These are phyloP conservation scores for Sarocladium kiliense DNA, from an alignment of 2,329 filamentous ascomycete species.

Conservation along the genomic window DNA sequence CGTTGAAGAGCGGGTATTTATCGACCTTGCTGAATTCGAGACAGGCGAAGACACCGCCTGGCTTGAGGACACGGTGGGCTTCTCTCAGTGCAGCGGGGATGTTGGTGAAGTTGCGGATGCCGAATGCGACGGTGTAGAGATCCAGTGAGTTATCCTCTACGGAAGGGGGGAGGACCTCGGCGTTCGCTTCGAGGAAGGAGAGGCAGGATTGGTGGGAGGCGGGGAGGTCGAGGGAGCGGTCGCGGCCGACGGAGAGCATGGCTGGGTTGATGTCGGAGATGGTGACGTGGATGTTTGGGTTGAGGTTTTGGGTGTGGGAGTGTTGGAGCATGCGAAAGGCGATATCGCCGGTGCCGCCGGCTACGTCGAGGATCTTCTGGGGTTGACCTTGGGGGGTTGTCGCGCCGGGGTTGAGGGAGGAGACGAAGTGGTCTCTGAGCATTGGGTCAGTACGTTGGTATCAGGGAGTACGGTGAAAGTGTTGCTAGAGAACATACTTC, in stretches of 20 bases:
- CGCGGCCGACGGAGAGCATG: constrained; percentile 85
- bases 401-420: constrained; percentile 78
- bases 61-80: constrained; percentile 83
- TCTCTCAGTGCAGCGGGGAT: constrained; percentile 78
- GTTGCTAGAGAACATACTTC: constrained; percentile 51
- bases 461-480: not conserved
- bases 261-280: constrained; percentile 94
- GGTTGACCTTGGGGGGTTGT: constrained; percentile 36
- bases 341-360: constrained; percentile 95
- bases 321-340: constrained; percentile 94
- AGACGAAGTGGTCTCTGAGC: constrained; percentile 79
- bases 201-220: constrained; percentile 52
- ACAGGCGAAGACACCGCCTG: constrained; percentile 93
- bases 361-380: constrained; percentile 86
- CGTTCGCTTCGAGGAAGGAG: constrained; percentile 84
- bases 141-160: constrained; percentile 73
- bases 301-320: constrained; percentile 70
- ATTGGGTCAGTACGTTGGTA: not conserved
- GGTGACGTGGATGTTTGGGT: constrained; percentile 76
- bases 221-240: constrained; percentile 61
- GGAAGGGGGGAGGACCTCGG: constrained; percentile 61
- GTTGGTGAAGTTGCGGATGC: constrained; percentile 94
- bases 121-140: constrained; percentile 95
- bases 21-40: constrained; percentile 89
- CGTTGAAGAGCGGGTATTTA: constrained; percentile 70